Conservation (phyloP, 345 rosid genomes). For the Firmiana major region DNA sequence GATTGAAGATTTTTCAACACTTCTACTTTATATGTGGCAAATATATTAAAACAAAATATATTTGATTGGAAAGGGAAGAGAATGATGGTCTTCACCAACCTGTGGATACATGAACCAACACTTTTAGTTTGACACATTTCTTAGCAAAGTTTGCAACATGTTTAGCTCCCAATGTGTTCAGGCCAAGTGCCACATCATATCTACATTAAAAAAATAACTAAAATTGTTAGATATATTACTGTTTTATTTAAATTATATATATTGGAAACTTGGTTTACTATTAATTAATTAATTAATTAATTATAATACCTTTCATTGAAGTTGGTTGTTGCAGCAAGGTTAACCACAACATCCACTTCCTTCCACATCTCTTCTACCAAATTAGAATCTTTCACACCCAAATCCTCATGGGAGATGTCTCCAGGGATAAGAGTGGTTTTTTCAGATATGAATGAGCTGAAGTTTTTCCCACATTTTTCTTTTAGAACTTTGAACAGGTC, state of each 20-base stretch:
- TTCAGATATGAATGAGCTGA: constrained; percentile 39
- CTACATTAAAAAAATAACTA: constrained; percentile 21
- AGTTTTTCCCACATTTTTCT: constrained; percentile 35
- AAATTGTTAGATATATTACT: neutral
- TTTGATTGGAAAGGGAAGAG: neutral
- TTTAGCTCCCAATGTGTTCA: constrained; percentile 59
- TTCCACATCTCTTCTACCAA: constrained; percentile 41
- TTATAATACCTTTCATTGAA: constrained; percentile 58
- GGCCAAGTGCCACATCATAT: constrained; percentile 55
- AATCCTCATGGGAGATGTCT: constrained; percentile 44
- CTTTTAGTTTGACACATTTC: constrained; percentile 42
- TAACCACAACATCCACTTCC: constrained; percentile 50
- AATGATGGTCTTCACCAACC: constrained; percentile 28
- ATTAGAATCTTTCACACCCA: constrained; percentile 40
- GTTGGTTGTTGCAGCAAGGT: constrained; percentile 70
- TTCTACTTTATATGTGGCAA: no score
- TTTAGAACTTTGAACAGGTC: constrained; percentile 52
- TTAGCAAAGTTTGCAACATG: constrained; percentile 52
- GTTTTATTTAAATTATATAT: neutral
- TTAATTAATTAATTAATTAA: neutral
- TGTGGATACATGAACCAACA: constrained; percentile 61
- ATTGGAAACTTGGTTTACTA: neutral
- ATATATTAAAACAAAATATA: neutral
- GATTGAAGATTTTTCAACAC: no score
- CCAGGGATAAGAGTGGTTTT: constrained; percentile 46